Evolutionary conservation across 2,329 filamentous ascomycete genomes (phyloP), one percentile per base, ranked within the genome.

Genomic region (Ophiostoma tasmaniense): DNA sequence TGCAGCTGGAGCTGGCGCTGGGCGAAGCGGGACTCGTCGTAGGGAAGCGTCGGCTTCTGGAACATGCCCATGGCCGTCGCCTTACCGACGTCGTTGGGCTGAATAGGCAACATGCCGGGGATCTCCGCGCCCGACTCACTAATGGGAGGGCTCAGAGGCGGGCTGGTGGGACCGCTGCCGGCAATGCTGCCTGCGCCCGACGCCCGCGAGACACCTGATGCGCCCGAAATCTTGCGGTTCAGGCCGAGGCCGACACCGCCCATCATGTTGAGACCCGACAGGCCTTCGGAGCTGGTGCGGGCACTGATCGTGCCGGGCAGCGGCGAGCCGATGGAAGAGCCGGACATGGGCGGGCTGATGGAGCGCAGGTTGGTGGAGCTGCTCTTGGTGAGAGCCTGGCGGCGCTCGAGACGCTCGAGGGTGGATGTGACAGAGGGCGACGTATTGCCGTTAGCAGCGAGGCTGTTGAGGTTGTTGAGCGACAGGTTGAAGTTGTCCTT

Each of bases 1-100:
- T 94, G 90, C 76, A 97, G 86, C 76, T 93, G 90, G 65, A 91
- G 81, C 75, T 96, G 90, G 62, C 92, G 87, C 75, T 96, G 90
- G 5, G 91, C 86, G 74, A 92, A 97, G 75, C 92, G 90, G 25
- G 89, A 87, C 75, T 97, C 93, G 74, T 96, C 92, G 73, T 95
- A 97, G 8, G 88, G 85, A 66, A 89, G 86, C 1, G 81, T 80
- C 1, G 93, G 91, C 75, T 92, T 92, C 72, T 90, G 90, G 70
- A 85, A 84, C 30, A 84, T 79, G 25, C 82, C 82, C 74, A 83
- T 79, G 0, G 91, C 90, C 0, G 92, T 96, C 5, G 91, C 90
- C 76, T 95, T 96, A 67, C 90, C 92, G 64, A 87, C 82, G 73
- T 97, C 93, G 71, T 88, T 88, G 0, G 90, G 89, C 70, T 91